Evolutionary conservation across 83 land plant species (phyloP), one percentile per base, ranked within the genome.

Genomic region (Picea mariana): DNA sequence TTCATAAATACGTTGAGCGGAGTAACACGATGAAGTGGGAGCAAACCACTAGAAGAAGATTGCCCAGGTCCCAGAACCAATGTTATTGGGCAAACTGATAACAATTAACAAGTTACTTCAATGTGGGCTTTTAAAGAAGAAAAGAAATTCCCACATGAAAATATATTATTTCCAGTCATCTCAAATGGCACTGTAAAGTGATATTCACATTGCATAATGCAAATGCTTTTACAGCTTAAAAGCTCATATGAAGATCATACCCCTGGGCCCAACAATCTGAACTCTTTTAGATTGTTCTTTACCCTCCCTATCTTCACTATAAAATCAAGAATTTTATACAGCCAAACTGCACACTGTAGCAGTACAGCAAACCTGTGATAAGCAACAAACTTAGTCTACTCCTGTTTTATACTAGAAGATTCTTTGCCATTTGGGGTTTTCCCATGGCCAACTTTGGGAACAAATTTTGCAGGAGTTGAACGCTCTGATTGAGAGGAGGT

Each of bases 401-500:
- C 9, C 0, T 67, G 5, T 4, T 73, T 47, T 9, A 9, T 44
- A 44, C 47, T 26, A 44, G 26, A 73, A 44, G 13, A 18, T n/a
- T 44, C 9, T 73, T 7, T 73, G 52, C 63, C 80, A 5, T 78
- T 78, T 27, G 40, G 47, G 8, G 67, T 27, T 20, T 73, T 67
- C 6, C 64, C 52, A 44, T 73, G 58, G 15, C 40, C 47, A 52
- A 6, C 55, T n/a, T 23, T 44, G 7, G 69, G 75, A 40, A 44
- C 61, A 38, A 21, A 26, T 58, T 61, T 79, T 7, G 81, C 67
- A 6, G 85, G 80, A 12, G 67, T 84, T 0, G 91, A 84, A 59
- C 65, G 87, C 40, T 86, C 84, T n/a, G 91, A 79, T 79, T 86
- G 85, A 18, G 91, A 86, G 61, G 85, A 89, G 6, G 73, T 61